A percentile compares a stretch with the other conserved stretches of the same genome.
phyloP scores from a whole-genome alignment of 2,329 filamentous ascomycete genomes.

The Huntiella omanensis region DNA sequence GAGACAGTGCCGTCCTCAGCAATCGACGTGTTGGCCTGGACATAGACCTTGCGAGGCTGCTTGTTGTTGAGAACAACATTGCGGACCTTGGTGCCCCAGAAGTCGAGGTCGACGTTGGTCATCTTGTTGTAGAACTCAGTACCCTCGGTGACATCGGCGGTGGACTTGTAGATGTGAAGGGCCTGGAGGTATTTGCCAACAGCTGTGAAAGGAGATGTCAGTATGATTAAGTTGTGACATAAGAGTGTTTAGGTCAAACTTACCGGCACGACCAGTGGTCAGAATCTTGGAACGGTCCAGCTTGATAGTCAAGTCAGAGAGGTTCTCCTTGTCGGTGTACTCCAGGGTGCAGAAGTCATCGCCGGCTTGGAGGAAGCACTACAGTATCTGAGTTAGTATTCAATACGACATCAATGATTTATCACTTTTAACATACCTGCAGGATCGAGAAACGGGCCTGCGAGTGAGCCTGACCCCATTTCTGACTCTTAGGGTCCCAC shows the following conservation, averaged over 20 bases:
- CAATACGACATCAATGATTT: background rate
- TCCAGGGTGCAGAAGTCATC: slow-evolving; percentile 71
- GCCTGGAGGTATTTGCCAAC: slow-evolving; percentile 80
- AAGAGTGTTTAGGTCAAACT: slow-evolving; percentile 12
- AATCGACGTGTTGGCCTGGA: slow-evolving; percentile 76
- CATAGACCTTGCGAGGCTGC: slow-evolving; percentile 77
- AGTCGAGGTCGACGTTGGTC: slow-evolving; percentile 62
- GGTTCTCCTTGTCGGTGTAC: slow-evolving; percentile 44
- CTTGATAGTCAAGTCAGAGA: slow-evolving; percentile 65
- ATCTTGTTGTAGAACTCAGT: slow-evolving; percentile 65
- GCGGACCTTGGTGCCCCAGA: slow-evolving; percentile 66
- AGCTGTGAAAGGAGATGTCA: slow-evolving; percentile 25
- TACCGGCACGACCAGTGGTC: slow-evolving; percentile 53
- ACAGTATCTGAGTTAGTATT: slow-evolving; percentile 4
- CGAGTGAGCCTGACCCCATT: slow-evolving; percentile 87
- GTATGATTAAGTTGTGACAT: slow-evolving; percentile 4
- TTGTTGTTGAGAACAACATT: slow-evolving; percentile 58
- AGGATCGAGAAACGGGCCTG: slow-evolving; percentile 83
- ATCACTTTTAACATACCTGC: slow-evolving; percentile 20
- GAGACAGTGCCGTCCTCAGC: slow-evolving; percentile 50
- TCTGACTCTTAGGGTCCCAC: slow-evolving; percentile 79
- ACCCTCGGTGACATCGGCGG: slow-evolving; percentile 64
- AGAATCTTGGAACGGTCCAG: slow-evolving; percentile 77
- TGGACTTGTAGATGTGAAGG: slow-evolving; percentile 81
- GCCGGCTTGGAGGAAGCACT: slow-evolving; percentile 70